Evolutionary conservation across 1,284 basidiomycete genomes (phyloP).

Genomic region (Cutaneotrichosporon arboriforme): DNA sequence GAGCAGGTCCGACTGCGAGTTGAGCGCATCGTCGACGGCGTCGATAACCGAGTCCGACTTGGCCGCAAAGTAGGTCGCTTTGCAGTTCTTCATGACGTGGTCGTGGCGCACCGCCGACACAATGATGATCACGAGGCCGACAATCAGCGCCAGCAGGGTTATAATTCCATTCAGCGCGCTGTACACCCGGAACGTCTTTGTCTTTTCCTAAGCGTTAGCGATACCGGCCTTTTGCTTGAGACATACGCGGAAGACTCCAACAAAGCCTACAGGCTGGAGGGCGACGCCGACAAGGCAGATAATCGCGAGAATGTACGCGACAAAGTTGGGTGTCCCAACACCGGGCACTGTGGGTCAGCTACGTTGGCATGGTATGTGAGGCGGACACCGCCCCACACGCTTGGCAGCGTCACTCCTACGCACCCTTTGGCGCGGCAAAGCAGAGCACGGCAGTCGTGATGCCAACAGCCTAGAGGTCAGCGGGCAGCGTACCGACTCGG

Average conservation of each 20-base stretch:
- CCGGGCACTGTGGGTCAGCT: conserved; percentile 64
- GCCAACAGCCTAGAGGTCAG: conserved; percentile 50
- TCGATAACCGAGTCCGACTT: neutral
- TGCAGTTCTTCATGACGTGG: conserved; percentile 62
- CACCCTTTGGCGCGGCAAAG: conserved; percentile 61
- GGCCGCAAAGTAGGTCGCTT: conserved; percentile 30
- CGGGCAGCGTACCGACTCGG: neutral
- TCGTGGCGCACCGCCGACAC: conserved; percentile 69
- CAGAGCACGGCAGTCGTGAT: conserved; percentile 70
- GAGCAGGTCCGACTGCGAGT: conserved; percentile 58
- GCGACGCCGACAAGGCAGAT: conserved; percentile 67
- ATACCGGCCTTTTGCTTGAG: neutral
- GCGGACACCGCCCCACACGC: neutral
- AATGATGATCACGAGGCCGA: conserved; percentile 72
- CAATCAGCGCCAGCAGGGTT: conserved; percentile 60
- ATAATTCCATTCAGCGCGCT: conserved; percentile 61
- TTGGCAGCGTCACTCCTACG: conserved; percentile 8
- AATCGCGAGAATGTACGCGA: conserved; percentile 66
- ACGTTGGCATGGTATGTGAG: neutral
- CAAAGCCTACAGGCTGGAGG: conserved; percentile 70
- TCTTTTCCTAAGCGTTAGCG: conserved; percentile 59
- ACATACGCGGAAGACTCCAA: conserved; percentile 69
- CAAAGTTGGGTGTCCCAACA: conserved; percentile 67
- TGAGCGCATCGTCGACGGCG: conserved; percentile 21
- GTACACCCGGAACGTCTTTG: conserved; percentile 68